phyloP scores from a whole-genome alignment of 2,329 filamentous ascomycete genomes.

The Aspergillus novofumigatus region DNA sequence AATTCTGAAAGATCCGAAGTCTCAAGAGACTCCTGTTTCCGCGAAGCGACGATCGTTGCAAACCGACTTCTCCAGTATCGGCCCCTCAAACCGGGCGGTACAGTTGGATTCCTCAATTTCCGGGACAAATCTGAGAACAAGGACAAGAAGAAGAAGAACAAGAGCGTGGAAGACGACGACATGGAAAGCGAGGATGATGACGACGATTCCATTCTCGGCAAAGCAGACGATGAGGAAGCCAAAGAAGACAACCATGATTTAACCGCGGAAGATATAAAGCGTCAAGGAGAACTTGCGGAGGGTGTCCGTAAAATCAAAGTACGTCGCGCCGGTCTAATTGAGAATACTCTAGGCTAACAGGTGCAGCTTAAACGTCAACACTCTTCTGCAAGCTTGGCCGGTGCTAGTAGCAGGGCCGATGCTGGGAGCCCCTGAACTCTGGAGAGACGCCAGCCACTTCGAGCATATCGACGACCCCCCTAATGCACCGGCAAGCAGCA shows the following conservation, averaged over 20 bases:
- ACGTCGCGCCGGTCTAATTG: constrained; percentile 5
- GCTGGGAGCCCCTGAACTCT: constrained; percentile 37
- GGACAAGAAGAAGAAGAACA: constrained; percentile 64
- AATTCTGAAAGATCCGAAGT: constrained; percentile 67
- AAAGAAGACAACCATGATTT: constrained; percentile 46
- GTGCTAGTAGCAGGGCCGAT: constrained; percentile 26
- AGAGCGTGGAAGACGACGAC: constrained; percentile 50
- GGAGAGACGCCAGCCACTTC: constrained; percentile 31
- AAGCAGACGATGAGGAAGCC: constrained; percentile 58
- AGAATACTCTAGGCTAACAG: constrained; percentile 8
- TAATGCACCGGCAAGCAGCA: constrained; percentile 15
- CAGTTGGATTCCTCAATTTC: constrained; percentile 85
- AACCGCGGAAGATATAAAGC: constrained; percentile 58
- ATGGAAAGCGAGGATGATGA: constrained; percentile 76
- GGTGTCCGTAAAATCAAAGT: constrained; percentile 65
- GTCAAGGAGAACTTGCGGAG: constrained; percentile 59
- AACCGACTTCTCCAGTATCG: constrained; percentile 78
- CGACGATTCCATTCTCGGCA: constrained; percentile 58
- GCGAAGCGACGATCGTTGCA: constrained; percentile 77
- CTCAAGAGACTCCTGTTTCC: constrained; percentile 53
- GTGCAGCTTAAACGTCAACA: constrained; percentile 62
- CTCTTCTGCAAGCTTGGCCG: constrained; percentile 53
- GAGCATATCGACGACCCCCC: constrained; percentile 37
- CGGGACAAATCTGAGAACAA: constrained; percentile 60
- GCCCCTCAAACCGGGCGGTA: constrained; percentile 78